Evolutionary conservation across 2,329 filamentous ascomycete species (phyloP).

Genomic region (Ascosphaera pollenicola): DNA sequence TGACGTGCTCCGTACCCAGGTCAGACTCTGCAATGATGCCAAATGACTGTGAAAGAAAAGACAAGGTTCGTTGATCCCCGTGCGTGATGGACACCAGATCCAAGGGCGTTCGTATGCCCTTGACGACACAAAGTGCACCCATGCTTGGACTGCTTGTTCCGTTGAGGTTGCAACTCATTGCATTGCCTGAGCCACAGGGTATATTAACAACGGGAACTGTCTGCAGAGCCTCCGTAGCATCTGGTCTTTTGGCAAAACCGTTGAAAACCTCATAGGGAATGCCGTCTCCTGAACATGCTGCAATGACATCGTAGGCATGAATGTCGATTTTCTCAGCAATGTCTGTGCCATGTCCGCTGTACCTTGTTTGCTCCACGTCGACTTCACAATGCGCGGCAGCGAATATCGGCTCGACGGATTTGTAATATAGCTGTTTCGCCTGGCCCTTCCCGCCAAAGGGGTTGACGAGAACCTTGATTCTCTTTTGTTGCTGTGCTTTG

Average conservation of each 20-base stretch:
- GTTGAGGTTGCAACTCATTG: constrained; percentile 73
- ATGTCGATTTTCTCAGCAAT: constrained; percentile 57
- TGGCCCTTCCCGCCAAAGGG: constrained; percentile 69
- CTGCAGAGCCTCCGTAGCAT: constrained; percentile 51
- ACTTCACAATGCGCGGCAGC: constrained; percentile 57
- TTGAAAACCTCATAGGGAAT: constrained; percentile 90
- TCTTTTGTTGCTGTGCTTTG: constrained; percentile 43
- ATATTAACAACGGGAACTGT: constrained; percentile 69
- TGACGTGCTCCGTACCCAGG: constrained; percentile 68
- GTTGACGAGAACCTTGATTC: constrained; percentile 76
- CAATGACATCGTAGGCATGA: constrained; percentile 60
- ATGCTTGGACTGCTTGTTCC: constrained; percentile 55
- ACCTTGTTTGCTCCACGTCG: constrained; percentile 49
- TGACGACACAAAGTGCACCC: constrained; percentile 66
- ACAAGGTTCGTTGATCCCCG: constrained; percentile 48
- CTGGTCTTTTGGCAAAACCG: constrained; percentile 53
- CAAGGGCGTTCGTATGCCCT: constrained; percentile 62
- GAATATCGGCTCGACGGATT: constrained; percentile 60
- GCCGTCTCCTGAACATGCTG: constrained; percentile 82
- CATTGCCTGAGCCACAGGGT: constrained; percentile 86
- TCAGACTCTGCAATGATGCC: constrained; percentile 83
- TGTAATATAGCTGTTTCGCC: constrained; percentile 51
- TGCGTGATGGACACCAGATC: constrained; percentile 81
- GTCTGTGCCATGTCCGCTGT: constrained; percentile 55
- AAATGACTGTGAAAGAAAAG: constrained; percentile 75